These are phyloP conservation scores for Cardamine resedifolia DNA, from an alignment of 345 rosid species.

Conservation along the genomic window DNA sequence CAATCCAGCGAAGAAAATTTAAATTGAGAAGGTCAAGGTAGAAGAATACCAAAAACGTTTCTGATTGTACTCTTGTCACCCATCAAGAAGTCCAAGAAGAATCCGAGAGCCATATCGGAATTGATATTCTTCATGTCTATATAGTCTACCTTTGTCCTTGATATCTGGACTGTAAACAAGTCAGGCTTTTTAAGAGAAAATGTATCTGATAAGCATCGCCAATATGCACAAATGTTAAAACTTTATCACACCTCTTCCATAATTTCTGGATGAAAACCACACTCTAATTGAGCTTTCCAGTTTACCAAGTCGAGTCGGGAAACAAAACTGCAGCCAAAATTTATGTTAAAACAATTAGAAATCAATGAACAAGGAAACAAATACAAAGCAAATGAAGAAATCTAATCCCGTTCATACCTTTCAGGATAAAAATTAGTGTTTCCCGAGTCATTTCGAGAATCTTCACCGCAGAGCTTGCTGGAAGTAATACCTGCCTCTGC, in stretches of 20 bases:
- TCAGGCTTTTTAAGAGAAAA: constrained; percentile 58
- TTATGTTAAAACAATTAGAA: not conserved
- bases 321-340: constrained; percentile 53
- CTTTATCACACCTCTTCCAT: constrained; percentile 57
- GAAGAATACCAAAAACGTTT: constrained; percentile 76
- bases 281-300: constrained; percentile 86
- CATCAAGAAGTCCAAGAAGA: constrained; percentile 67
- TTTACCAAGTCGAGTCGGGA: constrained; percentile 70
- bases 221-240: constrained; percentile 12
- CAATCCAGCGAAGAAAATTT: not conserved
- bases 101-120: constrained; percentile 55
- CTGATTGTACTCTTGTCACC: constrained; percentile 71
- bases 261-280: constrained; percentile 46
- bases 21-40: not conserved
- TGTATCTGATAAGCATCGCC: constrained; percentile 21
- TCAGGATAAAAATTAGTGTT: constrained; percentile 55
- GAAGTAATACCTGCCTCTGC: constrained; percentile 81
- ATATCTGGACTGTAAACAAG: constrained; percentile 97
- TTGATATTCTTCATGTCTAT: constrained; percentile 74
- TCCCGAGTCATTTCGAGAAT: constrained; percentile 24
- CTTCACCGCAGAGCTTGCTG: constrained; percentile 52
- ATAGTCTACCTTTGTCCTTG: constrained; percentile 68
- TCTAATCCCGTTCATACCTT: constrained; percentile 40
- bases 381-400: not conserved
- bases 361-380: not conserved